phyloP scores from a whole-genome alignment of 1,284 basidiomycete genomes.

The Boletus smithii region DNA sequence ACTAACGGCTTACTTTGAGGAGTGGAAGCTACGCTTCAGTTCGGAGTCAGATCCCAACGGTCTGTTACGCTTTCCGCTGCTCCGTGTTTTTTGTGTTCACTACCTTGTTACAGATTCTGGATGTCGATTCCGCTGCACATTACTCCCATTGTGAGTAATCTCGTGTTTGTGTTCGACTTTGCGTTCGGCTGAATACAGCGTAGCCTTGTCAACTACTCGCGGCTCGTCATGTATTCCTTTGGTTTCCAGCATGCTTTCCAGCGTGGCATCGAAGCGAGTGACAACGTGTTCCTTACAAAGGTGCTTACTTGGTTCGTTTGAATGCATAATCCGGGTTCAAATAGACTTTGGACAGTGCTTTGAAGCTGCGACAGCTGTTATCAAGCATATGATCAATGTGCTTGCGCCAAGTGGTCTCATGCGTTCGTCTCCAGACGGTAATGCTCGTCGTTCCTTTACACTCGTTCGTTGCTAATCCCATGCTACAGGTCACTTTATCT shows the following conservation, averaged over 20 bases:
- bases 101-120: constrained; percentile 46
- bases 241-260: constrained; percentile 80
- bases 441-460: constrained; percentile 8
- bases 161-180: background rate
- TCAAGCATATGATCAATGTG: constrained; percentile 60
- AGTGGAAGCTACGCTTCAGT: constrained; percentile 59
- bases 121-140: constrained; percentile 59
- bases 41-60: constrained; percentile 54
- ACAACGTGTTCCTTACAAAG: constrained; percentile 66
- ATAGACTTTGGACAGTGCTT: constrained; percentile 44
- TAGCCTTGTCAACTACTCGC: constrained; percentile 71
- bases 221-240: constrained; percentile 84
- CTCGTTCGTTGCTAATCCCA: background rate
- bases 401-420: constrained; percentile 74
- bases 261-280: constrained; percentile 59
- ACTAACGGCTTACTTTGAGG: constrained; percentile 55
- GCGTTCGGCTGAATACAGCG: constrained; percentile 15
- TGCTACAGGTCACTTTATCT: constrained; percentile 69
- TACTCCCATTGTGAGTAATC: constrained; percentile 68
- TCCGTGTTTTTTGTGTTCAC: background rate
- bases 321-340: background rate
- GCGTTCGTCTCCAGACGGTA: constrained; percentile 79
- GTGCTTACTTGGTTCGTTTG: constrained; percentile 34
- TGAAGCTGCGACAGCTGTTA: constrained; percentile 65
- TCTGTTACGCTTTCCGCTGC: constrained; percentile 18